These are phyloP conservation scores for Eutrema yunnanense DNA, from an alignment of 345 rosid genomes.

Conservation along the genomic window DNA sequence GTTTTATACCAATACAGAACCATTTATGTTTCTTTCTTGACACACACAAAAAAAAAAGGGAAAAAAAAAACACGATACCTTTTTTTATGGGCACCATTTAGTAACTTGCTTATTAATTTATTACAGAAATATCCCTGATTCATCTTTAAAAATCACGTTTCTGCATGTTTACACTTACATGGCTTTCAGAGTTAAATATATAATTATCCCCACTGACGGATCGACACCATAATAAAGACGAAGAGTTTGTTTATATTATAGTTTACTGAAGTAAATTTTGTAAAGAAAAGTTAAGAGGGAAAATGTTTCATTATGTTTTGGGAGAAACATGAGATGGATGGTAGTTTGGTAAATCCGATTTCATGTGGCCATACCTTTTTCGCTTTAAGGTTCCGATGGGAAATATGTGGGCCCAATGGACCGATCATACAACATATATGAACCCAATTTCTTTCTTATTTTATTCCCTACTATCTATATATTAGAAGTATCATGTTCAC, in stretches of 20 bases:
- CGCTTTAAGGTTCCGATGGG: neutral
- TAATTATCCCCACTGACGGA: constrained; percentile 19
- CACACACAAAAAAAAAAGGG: too few relatives aligned
- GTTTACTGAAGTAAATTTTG: neutral
- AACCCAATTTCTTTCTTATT: neutral
- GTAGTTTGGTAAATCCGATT: neutral
- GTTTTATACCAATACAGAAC: constrained; percentile 19
- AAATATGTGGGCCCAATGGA: constrained; percentile 17
- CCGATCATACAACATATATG: neutral
- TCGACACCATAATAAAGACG: constrained; percentile 2
- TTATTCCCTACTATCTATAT: neutral
- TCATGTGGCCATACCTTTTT: constrained; percentile 20
- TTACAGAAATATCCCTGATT: constrained; percentile 16
- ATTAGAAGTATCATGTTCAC: neutral
- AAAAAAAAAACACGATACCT: neutral
- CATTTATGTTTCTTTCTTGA: constrained; percentile 7
- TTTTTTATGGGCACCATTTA: neutral
- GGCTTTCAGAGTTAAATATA: constrained; percentile 8
- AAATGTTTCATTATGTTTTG: neutral
- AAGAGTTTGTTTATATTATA: neutral
- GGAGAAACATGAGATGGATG: neutral
- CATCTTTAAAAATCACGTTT: constrained; percentile 25
- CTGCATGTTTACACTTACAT: constrained; percentile 29
- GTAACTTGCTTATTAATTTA: constrained; percentile 4
- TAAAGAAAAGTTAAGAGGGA: neutral